Evolutionary conservation across 768 basidiomycete genomes (phyloP).

Genomic region (Lactifluus hygrophoroides): DNA sequence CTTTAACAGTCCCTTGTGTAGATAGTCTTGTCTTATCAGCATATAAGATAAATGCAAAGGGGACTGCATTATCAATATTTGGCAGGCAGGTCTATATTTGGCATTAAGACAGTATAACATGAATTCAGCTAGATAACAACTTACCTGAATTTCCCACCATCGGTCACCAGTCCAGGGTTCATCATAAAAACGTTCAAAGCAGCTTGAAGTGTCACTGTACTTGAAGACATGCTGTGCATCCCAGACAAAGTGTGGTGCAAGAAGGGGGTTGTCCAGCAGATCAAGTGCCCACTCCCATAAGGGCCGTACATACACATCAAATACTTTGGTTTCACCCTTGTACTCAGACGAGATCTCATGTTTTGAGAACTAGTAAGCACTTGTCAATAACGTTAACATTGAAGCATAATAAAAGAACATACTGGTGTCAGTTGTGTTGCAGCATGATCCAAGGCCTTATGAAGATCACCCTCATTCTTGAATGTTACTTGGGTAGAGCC

Average conservation of each 20-base stretch:
- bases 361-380: not conserved
- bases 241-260: not conserved
- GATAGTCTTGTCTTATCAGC: conserved; percentile 23
- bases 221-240: not conserved
- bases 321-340: not conserved
- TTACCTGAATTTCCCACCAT: not conserved
- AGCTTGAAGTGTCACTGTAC: not conserved
- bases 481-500: too few relatives aligned
- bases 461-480: too few relatives aligned
- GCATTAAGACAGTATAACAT: too few relatives aligned
- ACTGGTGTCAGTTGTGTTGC: not conserved
- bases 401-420: too few relatives aligned
- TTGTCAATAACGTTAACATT: not conserved
- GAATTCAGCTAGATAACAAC: too few relatives aligned
- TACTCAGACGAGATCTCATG: too few relatives aligned
- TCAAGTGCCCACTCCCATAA: not conserved
- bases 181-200: not conserved
- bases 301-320: not conserved
- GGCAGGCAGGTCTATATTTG: too few relatives aligned
- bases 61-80: too few relatives aligned
- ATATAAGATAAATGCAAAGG: conserved; percentile 7
- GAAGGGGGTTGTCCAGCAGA: not conserved
- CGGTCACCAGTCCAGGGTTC: not conserved
- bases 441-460: not conserved
- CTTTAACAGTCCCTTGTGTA: conserved; percentile 16